Evolutionary conservation across 371 early-diverging fungal species (phyloP).

Genomic region (Rhizopus sp.): DNA sequence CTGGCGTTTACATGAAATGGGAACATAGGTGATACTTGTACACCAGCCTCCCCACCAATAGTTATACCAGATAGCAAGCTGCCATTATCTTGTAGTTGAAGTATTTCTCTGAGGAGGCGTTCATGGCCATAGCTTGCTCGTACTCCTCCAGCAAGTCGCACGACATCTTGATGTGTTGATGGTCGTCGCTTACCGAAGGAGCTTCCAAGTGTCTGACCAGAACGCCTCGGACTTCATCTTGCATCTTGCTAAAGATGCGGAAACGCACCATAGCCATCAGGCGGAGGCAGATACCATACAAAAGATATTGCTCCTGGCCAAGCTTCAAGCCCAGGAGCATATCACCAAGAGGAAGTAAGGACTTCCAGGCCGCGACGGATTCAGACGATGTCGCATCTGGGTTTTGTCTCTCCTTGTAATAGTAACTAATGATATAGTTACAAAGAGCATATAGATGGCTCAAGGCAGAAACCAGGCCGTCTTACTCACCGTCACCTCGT

Average conservation of each 20-base stretch:
- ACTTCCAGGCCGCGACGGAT: constrained; percentile 27
- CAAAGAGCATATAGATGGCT: constrained; percentile 40
- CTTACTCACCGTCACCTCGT: constrained; percentile 29
- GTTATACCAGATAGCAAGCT: constrained; percentile 34
- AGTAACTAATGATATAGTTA: constrained; percentile 40
- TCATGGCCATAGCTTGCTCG: constrained; percentile 27
- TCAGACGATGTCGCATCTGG: constrained; percentile 4
- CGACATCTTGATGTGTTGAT: constrained; percentile 6
- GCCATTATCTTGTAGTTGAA: constrained; percentile 21
- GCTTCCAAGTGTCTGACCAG: background rate
- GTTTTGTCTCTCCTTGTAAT: constrained; percentile 26
- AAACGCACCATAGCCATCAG: constrained; percentile 32
- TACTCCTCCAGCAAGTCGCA: constrained; percentile 21
- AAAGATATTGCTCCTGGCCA: constrained; percentile 8
- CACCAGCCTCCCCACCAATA: constrained; percentile 46
- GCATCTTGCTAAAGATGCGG: constrained; percentile 27
- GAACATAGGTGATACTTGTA: constrained; percentile 30
- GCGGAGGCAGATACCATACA: constrained; percentile 29
- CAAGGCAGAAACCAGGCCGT: constrained; percentile 23
- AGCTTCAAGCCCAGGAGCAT: constrained; percentile 20
- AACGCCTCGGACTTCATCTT: background rate
- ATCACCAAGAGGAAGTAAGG: constrained; percentile 32
- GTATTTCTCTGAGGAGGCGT: constrained; percentile 30
- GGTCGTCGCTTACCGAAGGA: background rate
- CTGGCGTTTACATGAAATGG: constrained; percentile 34